phyloP scores from a whole-genome alignment of 2,329 filamentous ascomycete genomes.

The Elsinoe perseae region DNA sequence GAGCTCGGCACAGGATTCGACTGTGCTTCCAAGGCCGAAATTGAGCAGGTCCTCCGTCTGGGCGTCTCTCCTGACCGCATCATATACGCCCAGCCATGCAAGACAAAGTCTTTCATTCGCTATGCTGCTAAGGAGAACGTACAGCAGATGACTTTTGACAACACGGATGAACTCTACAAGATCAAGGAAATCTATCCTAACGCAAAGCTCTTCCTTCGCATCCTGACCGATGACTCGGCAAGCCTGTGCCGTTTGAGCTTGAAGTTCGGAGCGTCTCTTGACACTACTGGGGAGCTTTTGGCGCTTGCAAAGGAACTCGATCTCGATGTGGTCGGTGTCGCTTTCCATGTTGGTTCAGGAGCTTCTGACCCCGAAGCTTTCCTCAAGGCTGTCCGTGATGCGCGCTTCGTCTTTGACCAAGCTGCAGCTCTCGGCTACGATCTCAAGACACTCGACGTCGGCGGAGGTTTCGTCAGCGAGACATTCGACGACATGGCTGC shows the following conservation, averaged over 20 bases:
- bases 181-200: constrained; percentile 84
- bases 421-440: constrained; percentile 67
- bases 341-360: constrained; percentile 95
- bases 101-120: constrained; percentile 95
- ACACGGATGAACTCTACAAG: constrained; percentile 95
- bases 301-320: constrained; percentile 70
- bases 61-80: constrained; percentile 82
- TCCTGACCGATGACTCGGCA: constrained; percentile 90
- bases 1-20: constrained; percentile 91
- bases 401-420: constrained; percentile 80
- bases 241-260: constrained; percentile 91
- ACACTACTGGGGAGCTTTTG: constrained; percentile 69
- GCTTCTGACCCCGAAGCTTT: constrained; percentile 91
- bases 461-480: constrained; percentile 84
- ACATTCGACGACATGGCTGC: constrained; percentile 86
- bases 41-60: constrained; percentile 78
- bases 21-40: constrained; percentile 95
- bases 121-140: constrained; percentile 79
- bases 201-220: constrained; percentile 87
- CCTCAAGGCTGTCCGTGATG: constrained; percentile 82
- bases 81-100: constrained; percentile 99
- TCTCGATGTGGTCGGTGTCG: constrained; percentile 89
- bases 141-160: constrained; percentile 99
- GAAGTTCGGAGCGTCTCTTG: constrained; percentile 91
- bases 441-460: constrained; percentile 84